Percentiles rank a stretch among this genome's conserved stretches.
Conservation (phyloP, 345 rosid genomes). For the Linum usitatissimum region DNA sequence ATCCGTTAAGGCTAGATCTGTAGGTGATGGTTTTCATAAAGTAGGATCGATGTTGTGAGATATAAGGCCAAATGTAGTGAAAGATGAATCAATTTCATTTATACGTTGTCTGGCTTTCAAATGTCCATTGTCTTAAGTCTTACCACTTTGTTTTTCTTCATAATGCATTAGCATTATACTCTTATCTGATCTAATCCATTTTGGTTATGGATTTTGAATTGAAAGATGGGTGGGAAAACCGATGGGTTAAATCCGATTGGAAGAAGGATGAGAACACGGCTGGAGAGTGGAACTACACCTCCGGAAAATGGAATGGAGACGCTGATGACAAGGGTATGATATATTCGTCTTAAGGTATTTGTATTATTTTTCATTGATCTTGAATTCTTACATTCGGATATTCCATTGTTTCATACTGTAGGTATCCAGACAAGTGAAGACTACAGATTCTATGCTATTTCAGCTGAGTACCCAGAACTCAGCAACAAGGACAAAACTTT, state of each 20-base stretch:
- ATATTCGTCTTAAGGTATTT: background rate
- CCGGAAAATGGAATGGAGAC: conserved; percentile 93
- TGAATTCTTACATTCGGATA: no score
- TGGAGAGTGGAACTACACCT: conserved; percentile 85
- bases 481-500: conserved; percentile 86
- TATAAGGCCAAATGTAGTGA: background rate
- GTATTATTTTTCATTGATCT: no score
- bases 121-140: background rate
- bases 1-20: background rate
- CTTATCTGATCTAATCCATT: background rate
- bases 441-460: conserved; percentile 91
- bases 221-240: conserved; percentile 85
- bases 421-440: conserved; percentile 99
- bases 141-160: background rate
- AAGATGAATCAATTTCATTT: background rate
- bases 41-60: background rate
- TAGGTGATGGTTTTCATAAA: background rate
- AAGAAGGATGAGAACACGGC: conserved; percentile 77
- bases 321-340: conserved; percentile 69
- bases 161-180: background rate
- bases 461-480: conserved; percentile 85
- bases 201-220: background rate
- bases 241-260: conserved; percentile 94
- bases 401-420: background rate
- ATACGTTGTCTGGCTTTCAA: background rate